phyloP scores from a whole-genome alignment of 1,284 basidiomycete species.

The Ustilago curta region DNA sequence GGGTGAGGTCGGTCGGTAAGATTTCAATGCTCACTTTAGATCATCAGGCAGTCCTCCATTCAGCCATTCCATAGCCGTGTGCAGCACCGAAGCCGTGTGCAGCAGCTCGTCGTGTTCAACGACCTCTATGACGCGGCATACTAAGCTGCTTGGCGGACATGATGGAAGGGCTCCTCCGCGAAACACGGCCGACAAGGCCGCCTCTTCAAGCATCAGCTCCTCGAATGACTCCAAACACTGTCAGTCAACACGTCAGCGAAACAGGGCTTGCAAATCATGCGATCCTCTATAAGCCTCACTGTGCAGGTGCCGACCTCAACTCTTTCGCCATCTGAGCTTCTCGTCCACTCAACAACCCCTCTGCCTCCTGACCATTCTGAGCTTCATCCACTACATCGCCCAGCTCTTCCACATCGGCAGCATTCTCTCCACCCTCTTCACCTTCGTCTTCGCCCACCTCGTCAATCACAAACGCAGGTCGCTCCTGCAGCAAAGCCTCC shows the following conservation, averaged over 20 bases:
- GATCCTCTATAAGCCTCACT: conserved; percentile 20
- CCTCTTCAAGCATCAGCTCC: not conserved
- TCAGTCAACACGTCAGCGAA: not conserved
- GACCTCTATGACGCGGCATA: too few relatives aligned
- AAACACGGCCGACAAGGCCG: too few relatives aligned
- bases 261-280: not conserved
- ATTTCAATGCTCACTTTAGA: too few relatives aligned
- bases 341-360: conserved; percentile 43
- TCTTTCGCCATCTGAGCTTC: conserved; percentile 51
- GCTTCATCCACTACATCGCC: conserved; percentile 37
- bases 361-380: conserved; percentile 17
- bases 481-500: conserved; percentile 56
- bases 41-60: too few relatives aligned
- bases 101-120: too few relatives aligned
- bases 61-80: too few relatives aligned
- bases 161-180: not conserved
- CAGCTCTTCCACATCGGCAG: conserved; percentile 40
- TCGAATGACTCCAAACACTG: not conserved
- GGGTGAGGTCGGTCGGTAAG: too few relatives aligned
- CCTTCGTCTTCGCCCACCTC: conserved; percentile 54
- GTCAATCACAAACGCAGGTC: conserved; percentile 62
- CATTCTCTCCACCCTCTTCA: conserved; percentile 40
- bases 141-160: conserved; percentile 8
- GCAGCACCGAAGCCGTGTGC: too few relatives aligned
- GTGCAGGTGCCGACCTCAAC: conserved; percentile 40